These are phyloP conservation scores for Globisporangium acanthophoron DNA, from an alignment of 352 stramenopile species.

Conservation along the genomic window DNA sequence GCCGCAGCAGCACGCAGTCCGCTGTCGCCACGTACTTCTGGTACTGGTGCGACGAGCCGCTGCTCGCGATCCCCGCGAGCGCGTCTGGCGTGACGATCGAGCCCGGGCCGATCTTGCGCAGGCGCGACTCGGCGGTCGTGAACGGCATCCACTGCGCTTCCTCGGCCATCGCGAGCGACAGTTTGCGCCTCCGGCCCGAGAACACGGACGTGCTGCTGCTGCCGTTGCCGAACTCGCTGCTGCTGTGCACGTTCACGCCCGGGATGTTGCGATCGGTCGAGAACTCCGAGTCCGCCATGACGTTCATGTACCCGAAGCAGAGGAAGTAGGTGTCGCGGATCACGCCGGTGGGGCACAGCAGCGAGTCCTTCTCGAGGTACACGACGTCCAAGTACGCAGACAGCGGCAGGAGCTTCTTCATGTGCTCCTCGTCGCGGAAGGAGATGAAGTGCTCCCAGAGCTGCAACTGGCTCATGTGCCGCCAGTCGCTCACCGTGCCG, in stretches of 20 bases:
- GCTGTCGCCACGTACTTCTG: conserved; percentile 65
- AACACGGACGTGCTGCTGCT: neutral
- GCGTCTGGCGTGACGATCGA: conserved; percentile 67
- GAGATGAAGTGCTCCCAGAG: conserved; percentile 68
- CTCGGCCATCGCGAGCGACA: conserved; percentile 38
- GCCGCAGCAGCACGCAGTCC: conserved; percentile 56
- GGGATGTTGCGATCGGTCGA: conserved; percentile 49
- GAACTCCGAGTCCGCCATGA: conserved; percentile 65
- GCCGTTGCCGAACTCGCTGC: neutral
- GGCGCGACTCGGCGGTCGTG: conserved; percentile 45
- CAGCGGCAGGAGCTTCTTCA: conserved; percentile 50
- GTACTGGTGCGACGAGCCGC: conserved; percentile 18
- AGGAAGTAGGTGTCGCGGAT: conserved; percentile 70
- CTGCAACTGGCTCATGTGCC: conserved; percentile 51
- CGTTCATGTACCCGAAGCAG: conserved; percentile 68
- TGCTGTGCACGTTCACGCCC: conserved; percentile 24
- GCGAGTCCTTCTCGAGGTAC: conserved; percentile 31
- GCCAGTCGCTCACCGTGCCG: conserved; percentile 46
- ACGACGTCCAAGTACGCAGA: conserved; percentile 58
- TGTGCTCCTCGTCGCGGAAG: conserved; percentile 20
- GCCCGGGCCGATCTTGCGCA: conserved; percentile 72
- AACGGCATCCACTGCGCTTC: conserved; percentile 62
- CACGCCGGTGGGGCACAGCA: conserved; percentile 30
- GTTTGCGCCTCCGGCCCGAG: conserved; percentile 16
- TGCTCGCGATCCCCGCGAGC: conserved; percentile 4